These are phyloP conservation scores for Mucor indicus DNA, from an alignment of 371 early-diverging fungal species.

Conservation along the genomic window DNA sequence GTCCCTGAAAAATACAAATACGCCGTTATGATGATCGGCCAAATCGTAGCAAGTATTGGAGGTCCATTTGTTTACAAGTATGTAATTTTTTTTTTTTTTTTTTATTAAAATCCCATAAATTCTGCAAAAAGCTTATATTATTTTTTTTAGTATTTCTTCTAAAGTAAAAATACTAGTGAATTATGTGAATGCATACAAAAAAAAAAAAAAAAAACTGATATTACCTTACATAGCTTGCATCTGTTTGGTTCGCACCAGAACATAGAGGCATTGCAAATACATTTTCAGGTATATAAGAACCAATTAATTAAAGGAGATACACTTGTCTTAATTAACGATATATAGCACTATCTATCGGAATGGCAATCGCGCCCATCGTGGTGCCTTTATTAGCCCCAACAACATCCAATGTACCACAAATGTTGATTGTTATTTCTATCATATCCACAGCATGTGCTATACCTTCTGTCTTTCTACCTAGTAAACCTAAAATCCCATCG, in stretches of 20 bases:
- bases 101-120: too few species aligned
- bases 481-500: conserved; percentile 23
- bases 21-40: conserved; percentile 14
- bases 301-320: background rate
- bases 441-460: conserved; percentile 24
- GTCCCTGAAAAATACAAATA: conserved; percentile 15
- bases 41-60: conserved; percentile 15
- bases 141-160: conserved; percentile 15
- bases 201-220: too few species aligned
- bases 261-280: conserved; percentile 21
- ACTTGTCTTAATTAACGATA: background rate
- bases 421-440: conserved; percentile 19
- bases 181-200: too few species aligned
- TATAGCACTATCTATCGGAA: conserved; percentile 15
- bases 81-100: too few species aligned
- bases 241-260: conserved; percentile 25
- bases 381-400: conserved; percentile 12
- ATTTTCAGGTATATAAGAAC: conserved; percentile 5
- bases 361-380: conserved; percentile 13
- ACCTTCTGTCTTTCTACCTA: conserved; percentile 30
- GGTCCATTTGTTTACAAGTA: conserved; percentile 25
- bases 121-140: too few species aligned
- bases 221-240: conserved; percentile 14
- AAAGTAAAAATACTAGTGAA: conserved; percentile 16
- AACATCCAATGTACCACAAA: conserved; percentile 3